A percentile compares a stretch with the other conserved stretches of the same genome.
Conservation (phyloP, 257 asterid species). For the Linderniella brevidens region DNA sequence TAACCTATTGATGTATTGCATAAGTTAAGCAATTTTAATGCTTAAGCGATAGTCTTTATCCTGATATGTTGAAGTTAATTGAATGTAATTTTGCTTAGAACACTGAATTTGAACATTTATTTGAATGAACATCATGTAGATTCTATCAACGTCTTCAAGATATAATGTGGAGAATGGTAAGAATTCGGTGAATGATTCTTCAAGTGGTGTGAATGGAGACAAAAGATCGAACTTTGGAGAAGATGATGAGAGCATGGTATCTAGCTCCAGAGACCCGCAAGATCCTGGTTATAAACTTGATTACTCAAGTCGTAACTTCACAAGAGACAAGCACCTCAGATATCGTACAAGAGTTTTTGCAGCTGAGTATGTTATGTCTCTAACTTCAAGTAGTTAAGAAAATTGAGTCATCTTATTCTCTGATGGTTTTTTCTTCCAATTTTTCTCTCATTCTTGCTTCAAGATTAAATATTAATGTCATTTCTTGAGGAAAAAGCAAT, state of each 20-base stretch:
- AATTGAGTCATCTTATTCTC: slow-evolving; percentile 10
- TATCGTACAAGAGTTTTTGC: slow-evolving; percentile 95
- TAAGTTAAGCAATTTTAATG: too few relatives aligned
- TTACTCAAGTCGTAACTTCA: slow-evolving; percentile 31
- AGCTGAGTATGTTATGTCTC: slow-evolving; percentile 61
- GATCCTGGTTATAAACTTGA: slow-evolving; percentile 21
- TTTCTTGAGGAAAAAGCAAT: too few relatives aligned
- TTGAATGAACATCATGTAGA: slow-evolving; percentile 26
- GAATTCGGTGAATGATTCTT: slow-evolving; percentile 34
- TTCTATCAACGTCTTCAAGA: slow-evolving; percentile 66
- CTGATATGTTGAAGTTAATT: neutral
- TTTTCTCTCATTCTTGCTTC: slow-evolving; percentile 9
- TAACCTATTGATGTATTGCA: too few relatives aligned
- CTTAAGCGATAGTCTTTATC: neutral
- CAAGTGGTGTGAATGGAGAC: slow-evolving; percentile 47
- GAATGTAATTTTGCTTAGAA: neutral
- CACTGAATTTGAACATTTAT: neutral
- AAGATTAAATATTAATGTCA: neutral
- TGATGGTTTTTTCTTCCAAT: slow-evolving; percentile 1
- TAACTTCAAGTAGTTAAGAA: slow-evolving; percentile 2
- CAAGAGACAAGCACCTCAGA: slow-evolving; percentile 89
- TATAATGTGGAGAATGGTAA: slow-evolving; percentile 27
- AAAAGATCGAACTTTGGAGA: slow-evolving; percentile 34
- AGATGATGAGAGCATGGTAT: slow-evolving; percentile 91
- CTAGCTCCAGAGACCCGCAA: slow-evolving; percentile 34